A percentile compares a stretch with the other conserved stretches of the same genome.
These are phyloP conservation scores for Hypoxylon sp. DNA, from an alignment of 2,329 filamentous ascomycete genomes.

Conservation along the genomic window DNA sequence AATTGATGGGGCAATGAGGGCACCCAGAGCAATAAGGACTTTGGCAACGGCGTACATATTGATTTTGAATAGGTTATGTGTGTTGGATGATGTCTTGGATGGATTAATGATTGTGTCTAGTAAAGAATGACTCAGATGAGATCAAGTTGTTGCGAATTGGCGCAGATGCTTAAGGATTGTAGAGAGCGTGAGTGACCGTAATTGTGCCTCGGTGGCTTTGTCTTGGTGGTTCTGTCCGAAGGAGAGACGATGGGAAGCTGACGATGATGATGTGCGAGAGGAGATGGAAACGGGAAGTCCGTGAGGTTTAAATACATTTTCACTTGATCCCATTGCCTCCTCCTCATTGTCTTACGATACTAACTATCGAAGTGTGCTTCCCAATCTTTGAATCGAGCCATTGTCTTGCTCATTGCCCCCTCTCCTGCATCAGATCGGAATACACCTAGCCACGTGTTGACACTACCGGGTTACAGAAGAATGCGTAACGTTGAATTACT, in stretches of 20 bases:
- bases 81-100: neutral
- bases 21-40: constrained; percentile 35
- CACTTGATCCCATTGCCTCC: neutral
- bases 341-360: neutral
- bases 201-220: constrained; percentile 4
- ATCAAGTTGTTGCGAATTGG: neutral
- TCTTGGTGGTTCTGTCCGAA: constrained; percentile 11
- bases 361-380: neutral
- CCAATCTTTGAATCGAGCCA: neutral
- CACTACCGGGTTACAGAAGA: constrained; percentile 8
- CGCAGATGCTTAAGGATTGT: neutral
- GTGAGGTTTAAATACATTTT: constrained; percentile 25
- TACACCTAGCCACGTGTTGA: constrained; percentile 6
- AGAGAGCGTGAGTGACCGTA: neutral
- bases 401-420: neutral
- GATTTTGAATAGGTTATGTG: neutral
- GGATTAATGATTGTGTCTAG: neutral
- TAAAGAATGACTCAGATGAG: constrained; percentile 7
- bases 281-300: neutral
- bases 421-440: constrained; percentile 2
- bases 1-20: constrained; percentile 33
- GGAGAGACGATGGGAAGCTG: constrained; percentile 13
- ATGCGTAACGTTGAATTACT: constrained; percentile 10
- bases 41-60: constrained; percentile 37
- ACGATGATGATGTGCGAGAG: constrained; percentile 6